Evolutionary conservation across 768 basidiomycete genomes (phyloP), one percentile per base, ranked within the genome.

Genomic region (Pleurotus ostreatus): DNA sequence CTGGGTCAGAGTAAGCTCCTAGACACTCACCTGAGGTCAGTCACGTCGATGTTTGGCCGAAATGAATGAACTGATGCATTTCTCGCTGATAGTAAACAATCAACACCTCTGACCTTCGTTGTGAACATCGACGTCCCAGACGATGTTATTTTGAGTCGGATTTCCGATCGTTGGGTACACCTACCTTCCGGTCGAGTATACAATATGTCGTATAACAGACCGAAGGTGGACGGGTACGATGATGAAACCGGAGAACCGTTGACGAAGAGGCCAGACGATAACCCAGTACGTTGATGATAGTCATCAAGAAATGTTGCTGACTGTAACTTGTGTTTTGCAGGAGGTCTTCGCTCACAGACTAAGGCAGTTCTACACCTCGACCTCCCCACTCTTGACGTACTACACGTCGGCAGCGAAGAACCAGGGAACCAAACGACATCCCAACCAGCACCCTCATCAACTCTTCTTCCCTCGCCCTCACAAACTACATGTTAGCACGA

Each of bases 121-220:
- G 84, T 94, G 55, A 92, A 93, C 68, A 76, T 97, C 25, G 87
- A 93, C 60, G 92, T 97, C n/a, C 80, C 92, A 1, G 93, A 96
- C 65, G 78, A 88, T 56, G 79, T 92, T 51, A 94, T 96, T 65
- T 75, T 95, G 16, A 77, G 81, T 57, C 88, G 94, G 49, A 94
- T 96, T 62, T 88, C 89, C 11, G 92, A 95, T 66, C 86, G 94
- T 40, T 95, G 88, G 89, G 80, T 95, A 20, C 94, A 96, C 66
- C 76, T 88, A 12, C 83, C 90, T 5, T 94, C 92, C 0, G 94
- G 94, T 13, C 81, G 94, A 11, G 86, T 95, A 11, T 97, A 97
- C 76, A 96, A 94, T 70, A 77, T 85, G 68, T 85, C 86, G 6
- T 96, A 92, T 71, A 96, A 94, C 69, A 85, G 78, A 12, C 94